phyloP scores from a whole-genome alignment of 78 protist genomes.

The Cavenderia fasciculata region DNA sequence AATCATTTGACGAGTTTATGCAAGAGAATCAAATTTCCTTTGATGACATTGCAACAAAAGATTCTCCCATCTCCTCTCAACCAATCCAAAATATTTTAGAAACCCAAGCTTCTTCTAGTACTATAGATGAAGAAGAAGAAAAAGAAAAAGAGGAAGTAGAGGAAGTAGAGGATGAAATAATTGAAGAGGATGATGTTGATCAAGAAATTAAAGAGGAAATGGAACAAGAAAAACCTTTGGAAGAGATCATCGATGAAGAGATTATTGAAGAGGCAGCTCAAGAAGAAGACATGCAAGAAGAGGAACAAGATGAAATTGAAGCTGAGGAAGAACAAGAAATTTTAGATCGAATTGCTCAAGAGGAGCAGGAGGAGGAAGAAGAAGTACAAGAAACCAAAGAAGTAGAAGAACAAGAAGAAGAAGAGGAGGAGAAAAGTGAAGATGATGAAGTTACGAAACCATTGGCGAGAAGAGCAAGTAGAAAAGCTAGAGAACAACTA shows the following conservation, averaged over 20 bases:
- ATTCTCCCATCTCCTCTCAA: background rate
- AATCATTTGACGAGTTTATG: background rate
- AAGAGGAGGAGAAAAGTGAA: background rate
- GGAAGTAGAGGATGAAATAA: background rate
- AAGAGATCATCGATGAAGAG: background rate
- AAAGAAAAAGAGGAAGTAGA: background rate
- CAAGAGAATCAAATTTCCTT: background rate
- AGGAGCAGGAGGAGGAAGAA: background rate
- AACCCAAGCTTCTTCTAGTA: background rate
- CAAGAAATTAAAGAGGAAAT: background rate
- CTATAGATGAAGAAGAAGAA: background rate
- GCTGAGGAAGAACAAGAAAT: no score
- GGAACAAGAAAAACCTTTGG: background rate
- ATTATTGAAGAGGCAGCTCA: background rate
- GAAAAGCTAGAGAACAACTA: background rate
- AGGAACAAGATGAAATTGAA: background rate
- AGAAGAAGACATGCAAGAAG: background rate
- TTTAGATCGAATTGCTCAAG: no score
- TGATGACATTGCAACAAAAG: background rate
- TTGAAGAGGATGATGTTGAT: no score
- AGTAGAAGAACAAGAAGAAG: background rate
- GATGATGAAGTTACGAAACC: background rate
- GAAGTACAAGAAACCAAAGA: background rate
- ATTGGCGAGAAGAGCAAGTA: background rate
- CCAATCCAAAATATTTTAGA: background rate